Conservation (phyloP, 768 basidiomycete species). For the Russula griseocarnosa region DNA sequence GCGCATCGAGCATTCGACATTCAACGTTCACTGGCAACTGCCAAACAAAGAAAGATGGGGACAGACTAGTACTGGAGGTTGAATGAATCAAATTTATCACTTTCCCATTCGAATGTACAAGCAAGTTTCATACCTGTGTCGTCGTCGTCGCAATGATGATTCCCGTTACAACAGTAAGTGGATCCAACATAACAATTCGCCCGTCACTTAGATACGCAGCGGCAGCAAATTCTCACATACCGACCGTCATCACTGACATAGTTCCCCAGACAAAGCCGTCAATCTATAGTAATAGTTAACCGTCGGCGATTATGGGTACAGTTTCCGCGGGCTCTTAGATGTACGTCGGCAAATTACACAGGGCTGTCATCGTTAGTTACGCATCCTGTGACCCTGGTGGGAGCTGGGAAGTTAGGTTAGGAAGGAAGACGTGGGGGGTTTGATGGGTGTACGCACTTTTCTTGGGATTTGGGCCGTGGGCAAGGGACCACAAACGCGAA, state of each 20-base stretch:
- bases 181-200: not conserved
- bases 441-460: constrained; percentile 31
- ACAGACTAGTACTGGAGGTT: not conserved
- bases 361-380: constrained; percentile 38
- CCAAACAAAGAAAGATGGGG: not conserved
- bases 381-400: constrained; percentile 43
- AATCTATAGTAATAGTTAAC: constrained; percentile 41
- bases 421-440: constrained; percentile 39
- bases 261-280: constrained; percentile 42
- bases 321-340: constrained; percentile 34
- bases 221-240: not conserved
- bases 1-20: too few relatives aligned
- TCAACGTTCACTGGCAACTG: not conserved
- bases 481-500: constrained; percentile 36
- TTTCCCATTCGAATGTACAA: not conserved
- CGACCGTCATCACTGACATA: not conserved
- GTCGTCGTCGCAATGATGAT: not conserved
- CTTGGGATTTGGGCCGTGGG: constrained; percentile 38
- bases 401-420: too few relatives aligned
- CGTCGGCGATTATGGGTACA: constrained; percentile 32
- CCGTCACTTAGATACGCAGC: not conserved
- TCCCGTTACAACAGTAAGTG: not conserved
- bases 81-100: not conserved
- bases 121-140: not conserved
- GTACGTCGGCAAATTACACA: constrained; percentile 42